phyloP scores from a whole-genome alignment of 2,329 filamentous ascomycete species.

The Ceratocystis ficicola region DNA sequence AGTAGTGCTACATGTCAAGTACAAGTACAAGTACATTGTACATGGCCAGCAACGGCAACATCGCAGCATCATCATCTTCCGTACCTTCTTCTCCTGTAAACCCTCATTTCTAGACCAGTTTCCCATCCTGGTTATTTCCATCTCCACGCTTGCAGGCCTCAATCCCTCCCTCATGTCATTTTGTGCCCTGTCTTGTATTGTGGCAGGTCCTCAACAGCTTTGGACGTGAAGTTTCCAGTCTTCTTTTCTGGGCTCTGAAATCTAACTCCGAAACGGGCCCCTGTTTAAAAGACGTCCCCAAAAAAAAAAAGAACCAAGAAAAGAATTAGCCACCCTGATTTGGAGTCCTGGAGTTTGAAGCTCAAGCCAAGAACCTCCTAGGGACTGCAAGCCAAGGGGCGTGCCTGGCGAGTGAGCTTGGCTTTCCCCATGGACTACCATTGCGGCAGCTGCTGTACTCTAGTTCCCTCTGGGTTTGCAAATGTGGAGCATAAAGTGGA shows the following conservation, averaged over 20 bases:
- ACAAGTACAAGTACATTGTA: not conserved
- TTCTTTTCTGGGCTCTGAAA: not conserved
- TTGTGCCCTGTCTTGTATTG: constrained; percentile 3
- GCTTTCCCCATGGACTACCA: not conserved
- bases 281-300: not conserved
- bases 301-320: not conserved
- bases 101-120: not conserved
- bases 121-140: not conserved
- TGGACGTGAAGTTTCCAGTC: not conserved
- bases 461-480: not conserved
- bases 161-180: not conserved
- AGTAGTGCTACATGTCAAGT: not conserved
- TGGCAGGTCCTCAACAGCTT: not conserved
- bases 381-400: not conserved
- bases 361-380: not conserved
- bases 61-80: not conserved
- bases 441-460: not conserved
- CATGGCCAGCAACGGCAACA: not conserved
- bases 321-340: not conserved
- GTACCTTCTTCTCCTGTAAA: not conserved
- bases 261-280: constrained; percentile 1
- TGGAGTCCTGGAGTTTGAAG: not conserved
- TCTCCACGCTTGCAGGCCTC: constrained; percentile 1
- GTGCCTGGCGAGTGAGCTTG: not conserved
- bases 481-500: not conserved